phyloP scores from a whole-genome alignment of 306 rosid species.

The Abrus pulchellus region DNA sequence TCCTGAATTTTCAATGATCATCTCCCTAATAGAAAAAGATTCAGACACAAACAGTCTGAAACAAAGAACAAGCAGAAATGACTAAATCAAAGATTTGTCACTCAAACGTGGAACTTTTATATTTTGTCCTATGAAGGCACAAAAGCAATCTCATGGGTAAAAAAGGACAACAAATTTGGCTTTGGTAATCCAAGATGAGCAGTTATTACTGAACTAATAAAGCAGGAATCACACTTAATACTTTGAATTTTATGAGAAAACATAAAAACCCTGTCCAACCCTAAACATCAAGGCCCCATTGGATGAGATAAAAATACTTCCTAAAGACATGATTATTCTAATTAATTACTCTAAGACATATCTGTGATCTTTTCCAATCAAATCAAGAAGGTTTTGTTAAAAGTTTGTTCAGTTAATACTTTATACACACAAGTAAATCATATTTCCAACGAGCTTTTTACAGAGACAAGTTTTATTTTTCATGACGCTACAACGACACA shows the following conservation, averaged over 20 bases:
- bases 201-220: conserved; percentile 12
- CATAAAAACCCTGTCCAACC: background rate
- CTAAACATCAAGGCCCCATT: conserved; percentile 9
- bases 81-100: conserved; percentile 19
- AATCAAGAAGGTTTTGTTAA: conserved; percentile 2
- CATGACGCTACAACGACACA: conserved; percentile 5
- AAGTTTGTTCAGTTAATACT: background rate
- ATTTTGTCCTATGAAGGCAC: background rate
- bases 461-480: background rate
- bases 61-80: background rate
- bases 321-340: conserved; percentile 32
- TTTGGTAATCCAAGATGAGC: conserved; percentile 21
- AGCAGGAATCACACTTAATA: conserved; percentile 18
- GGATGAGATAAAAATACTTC: background rate
- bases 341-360: conserved; percentile 24
- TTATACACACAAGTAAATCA: background rate
- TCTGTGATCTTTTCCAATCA: conserved; percentile 7
- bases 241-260: background rate
- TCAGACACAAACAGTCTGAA: background rate
- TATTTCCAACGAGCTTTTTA: background rate
- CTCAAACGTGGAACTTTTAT: background rate
- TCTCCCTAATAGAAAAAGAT: background rate
- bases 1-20: conserved; percentile 33
- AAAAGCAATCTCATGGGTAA: background rate
- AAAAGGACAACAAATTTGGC: conserved; percentile 4